phyloP scores from a whole-genome alignment of 2,329 filamentous ascomycete species.

The Aspergillus felis region DNA sequence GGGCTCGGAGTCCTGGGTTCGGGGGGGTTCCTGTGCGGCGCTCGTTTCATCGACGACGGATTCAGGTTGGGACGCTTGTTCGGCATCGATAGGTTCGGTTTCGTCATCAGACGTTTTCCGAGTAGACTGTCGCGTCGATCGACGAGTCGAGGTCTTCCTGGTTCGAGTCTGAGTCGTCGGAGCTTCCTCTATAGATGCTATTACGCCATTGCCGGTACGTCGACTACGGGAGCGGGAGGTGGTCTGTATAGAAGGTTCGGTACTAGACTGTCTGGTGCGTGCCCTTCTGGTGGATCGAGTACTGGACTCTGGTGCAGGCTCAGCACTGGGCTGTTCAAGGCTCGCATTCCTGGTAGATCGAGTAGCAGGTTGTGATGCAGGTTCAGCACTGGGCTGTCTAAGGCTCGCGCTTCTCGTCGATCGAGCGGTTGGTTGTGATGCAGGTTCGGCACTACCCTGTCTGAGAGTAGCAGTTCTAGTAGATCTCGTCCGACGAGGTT shows the following conservation, averaged over 20 bases:
- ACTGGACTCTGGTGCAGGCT: background rate
- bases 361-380: conserved; percentile 8
- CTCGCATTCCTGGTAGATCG: background rate
- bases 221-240: conserved; percentile 12
- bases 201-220: conserved; percentile 12
- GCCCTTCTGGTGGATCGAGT: background rate
- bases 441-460: conserved; percentile 8
- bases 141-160: conserved; percentile 3
- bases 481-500: conserved; percentile 18
- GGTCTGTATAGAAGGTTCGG: background rate
- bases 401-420: conserved; percentile 14
- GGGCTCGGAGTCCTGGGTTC: background rate
- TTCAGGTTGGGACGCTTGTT: background rate
- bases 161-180: conserved; percentile 11
- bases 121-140: conserved; percentile 12
- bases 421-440: background rate
- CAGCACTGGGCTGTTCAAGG: background rate
- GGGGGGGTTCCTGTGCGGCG: background rate
- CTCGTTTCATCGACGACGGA: background rate
- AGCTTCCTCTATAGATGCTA: conserved; percentile 5
- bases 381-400: conserved; percentile 6
- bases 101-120: conserved; percentile 6
- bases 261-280: background rate
- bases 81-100: background rate
- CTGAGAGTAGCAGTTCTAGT: conserved; percentile 12